These are phyloP conservation scores for Saturnispora besseyi DNA, from an alignment of 805 yeast species.

Conservation along the genomic window DNA sequence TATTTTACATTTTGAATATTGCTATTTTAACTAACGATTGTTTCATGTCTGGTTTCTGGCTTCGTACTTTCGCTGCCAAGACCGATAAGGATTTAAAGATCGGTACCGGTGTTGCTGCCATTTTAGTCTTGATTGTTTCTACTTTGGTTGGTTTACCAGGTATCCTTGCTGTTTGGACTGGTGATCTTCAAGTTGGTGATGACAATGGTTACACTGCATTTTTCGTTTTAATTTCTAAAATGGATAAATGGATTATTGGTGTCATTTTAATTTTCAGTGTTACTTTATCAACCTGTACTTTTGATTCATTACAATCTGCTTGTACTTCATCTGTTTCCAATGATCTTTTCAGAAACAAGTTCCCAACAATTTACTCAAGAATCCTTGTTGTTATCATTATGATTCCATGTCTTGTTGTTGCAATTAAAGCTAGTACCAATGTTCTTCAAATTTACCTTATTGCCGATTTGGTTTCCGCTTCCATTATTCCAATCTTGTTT, in stretches of 20 bases:
- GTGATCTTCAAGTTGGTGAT: conserved; percentile 45
- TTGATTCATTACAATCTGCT: conserved; percentile 84
- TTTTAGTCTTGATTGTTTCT: conserved; percentile 53
- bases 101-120: conserved; percentile 68
- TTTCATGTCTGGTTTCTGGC: conserved; percentile 89
- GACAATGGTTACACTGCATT: conserved; percentile 60
- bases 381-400: conserved; percentile 62
- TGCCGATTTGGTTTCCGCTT: conserved; percentile 82
- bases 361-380: conserved; percentile 59
- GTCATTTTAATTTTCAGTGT: conserved; percentile 69
- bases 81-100: conserved; percentile 65
- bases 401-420: conserved; percentile 83
- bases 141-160: conserved; percentile 78
- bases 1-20: conserved; percentile 71
- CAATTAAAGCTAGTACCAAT: conserved; percentile 70
- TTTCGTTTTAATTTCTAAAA: conserved; percentile 55
- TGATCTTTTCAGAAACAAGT: conserved; percentile 78
- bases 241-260: conserved; percentile 84
- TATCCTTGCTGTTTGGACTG: conserved; percentile 85
- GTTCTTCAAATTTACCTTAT: conserved; percentile 81
- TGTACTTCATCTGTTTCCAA: conserved; percentile 83
- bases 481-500: conserved; percentile 76
- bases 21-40: conserved; percentile 88
- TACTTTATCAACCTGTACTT: conserved; percentile 74
- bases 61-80: conserved; percentile 84